A percentile compares a stretch with the other conserved stretches of the same genome.
phyloP scores from a whole-genome alignment of 306 rosid species.

The Vigna nakashimae region DNA sequence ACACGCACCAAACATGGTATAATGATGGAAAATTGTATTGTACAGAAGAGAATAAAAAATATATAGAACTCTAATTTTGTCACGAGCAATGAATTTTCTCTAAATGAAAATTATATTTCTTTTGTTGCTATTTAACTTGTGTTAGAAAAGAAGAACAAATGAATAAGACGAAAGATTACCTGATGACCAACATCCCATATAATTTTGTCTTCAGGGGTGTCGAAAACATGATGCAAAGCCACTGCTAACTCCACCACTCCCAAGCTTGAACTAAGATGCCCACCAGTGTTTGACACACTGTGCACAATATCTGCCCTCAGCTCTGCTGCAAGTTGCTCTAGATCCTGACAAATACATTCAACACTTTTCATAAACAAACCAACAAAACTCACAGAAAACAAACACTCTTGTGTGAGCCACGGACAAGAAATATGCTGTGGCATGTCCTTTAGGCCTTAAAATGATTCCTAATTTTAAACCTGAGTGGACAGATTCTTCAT shows the following conservation, averaged over 20 bases:
- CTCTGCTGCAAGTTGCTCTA: constrained; percentile 86
- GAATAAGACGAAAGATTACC: constrained; percentile 44
- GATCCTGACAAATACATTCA: constrained; percentile 63
- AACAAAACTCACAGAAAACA: not conserved
- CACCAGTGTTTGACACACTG: constrained; percentile 72
- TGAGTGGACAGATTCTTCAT: constrained; percentile 75
- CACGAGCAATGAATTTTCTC: constrained; percentile 6
- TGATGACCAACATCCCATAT: constrained; percentile 99
- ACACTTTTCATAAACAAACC: not conserved
- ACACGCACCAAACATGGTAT: not conserved
- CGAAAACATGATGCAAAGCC: constrained; percentile 88
- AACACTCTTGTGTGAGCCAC: not conserved
- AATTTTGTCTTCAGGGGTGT: constrained; percentile 84
- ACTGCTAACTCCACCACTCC: constrained; percentile 91
- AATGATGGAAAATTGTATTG: not conserved
- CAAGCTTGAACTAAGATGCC: constrained; percentile 95
- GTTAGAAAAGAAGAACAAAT: not conserved
- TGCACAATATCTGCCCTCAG: constrained; percentile 80
- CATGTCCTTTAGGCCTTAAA: not conserved
- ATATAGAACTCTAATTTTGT: not conserved
- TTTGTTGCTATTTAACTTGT: not conserved
- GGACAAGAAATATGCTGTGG: constrained; percentile 8
- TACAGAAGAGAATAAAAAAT: not conserved
- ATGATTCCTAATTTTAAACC: constrained; percentile 48
- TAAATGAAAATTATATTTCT: not conserved